Percentiles rank a stretch among this genome's conserved stretches.
Evolutionary conservation across 306 rosid genomes (phyloP).

Genomic region (Acacia crassicarpa): DNA sequence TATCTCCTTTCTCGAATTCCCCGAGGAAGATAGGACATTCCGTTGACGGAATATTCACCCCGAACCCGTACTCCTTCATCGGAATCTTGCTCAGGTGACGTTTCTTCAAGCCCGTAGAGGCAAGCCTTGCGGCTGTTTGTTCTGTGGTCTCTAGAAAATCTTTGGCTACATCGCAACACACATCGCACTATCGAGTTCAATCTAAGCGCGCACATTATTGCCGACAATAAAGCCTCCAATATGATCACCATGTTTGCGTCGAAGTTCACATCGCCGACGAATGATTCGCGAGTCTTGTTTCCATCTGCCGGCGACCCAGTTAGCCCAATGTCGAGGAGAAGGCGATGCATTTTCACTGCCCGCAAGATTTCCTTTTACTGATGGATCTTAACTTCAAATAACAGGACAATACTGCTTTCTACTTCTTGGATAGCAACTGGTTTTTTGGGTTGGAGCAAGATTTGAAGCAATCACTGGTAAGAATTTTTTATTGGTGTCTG

Average conservation of each 20-base stretch:
- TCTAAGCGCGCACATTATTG: constrained; percentile 68
- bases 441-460: background rate
- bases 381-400: background rate
- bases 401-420: background rate
- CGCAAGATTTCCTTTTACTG: background rate
- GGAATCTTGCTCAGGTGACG: constrained; percentile 62
- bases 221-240: constrained; percentile 70
- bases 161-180: constrained; percentile 47
- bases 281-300: constrained; percentile 39
- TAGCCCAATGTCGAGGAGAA: constrained; percentile 36
- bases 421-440: background rate
- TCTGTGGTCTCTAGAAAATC: constrained; percentile 47
- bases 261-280: constrained; percentile 48
- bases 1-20: constrained; percentile 76
- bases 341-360: constrained; percentile 32
- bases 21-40: constrained; percentile 87
- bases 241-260: constrained; percentile 86
- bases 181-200: constrained; percentile 75
- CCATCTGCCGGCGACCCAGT: constrained; percentile 39
- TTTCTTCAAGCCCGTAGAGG: constrained; percentile 59
- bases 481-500: background rate
- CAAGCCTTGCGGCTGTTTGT: constrained; percentile 41
- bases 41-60: constrained; percentile 49
- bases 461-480: constrained; percentile 7
- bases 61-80: constrained; percentile 59